Evolutionary conservation across 2,329 filamentous ascomycete genomes (phyloP), one percentile per base, ranked within the genome.

Genomic region (Fusarium floridanum): DNA sequence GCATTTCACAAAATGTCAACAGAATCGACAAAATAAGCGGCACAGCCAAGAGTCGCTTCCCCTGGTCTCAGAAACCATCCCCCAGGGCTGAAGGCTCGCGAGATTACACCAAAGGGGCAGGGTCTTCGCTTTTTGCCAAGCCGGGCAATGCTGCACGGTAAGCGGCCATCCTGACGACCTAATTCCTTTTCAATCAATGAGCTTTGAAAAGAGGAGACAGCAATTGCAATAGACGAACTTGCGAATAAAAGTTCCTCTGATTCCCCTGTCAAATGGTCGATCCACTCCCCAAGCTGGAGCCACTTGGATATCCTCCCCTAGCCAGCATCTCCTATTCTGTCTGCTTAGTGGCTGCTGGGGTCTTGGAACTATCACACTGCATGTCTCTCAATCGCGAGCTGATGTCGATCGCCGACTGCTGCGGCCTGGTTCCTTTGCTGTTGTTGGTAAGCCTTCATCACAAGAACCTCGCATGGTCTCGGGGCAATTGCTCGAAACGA

Each of bases 31-130:
- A 62, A 76, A 76, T 78, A 76, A 73, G 72, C 64, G 64, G 67
- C 67, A 61, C 66, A 70, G 72, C 67, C 75, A 70, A 76, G 75
- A 61, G 72, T 73, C 61, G 55, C 68, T 43, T 68, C 68, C 75
- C 63, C 71, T 65, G 67, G 61, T 66, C 66, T 61, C 66, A 50
- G 43, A 57, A 64, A n/a, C 34, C n/a, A 11, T 22, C 10, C 32
- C 56, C 72, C 27, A 72, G 61, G 64, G 72, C 72, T 75, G 72
- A 66, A 32, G 67, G 45, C 45, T 64, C 50, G 56, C 63, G 61
- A 66, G 61, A 66, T 71, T 69, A 61, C 55, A 61, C 48, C 43
- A 41, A 56, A 34, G 60, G 39, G 36, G 55, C 55, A 59, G 64
- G 64, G 61, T 39, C 37, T 45, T 45, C 48, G 60, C 10, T 29